A percentile compares a stretch with the other conserved stretches of the same genome.
These are phyloP conservation scores for Cutaneotrichosporon daszewskae DNA, from an alignment of 1,284 basidiomycete species.

Conservation along the genomic window DNA sequence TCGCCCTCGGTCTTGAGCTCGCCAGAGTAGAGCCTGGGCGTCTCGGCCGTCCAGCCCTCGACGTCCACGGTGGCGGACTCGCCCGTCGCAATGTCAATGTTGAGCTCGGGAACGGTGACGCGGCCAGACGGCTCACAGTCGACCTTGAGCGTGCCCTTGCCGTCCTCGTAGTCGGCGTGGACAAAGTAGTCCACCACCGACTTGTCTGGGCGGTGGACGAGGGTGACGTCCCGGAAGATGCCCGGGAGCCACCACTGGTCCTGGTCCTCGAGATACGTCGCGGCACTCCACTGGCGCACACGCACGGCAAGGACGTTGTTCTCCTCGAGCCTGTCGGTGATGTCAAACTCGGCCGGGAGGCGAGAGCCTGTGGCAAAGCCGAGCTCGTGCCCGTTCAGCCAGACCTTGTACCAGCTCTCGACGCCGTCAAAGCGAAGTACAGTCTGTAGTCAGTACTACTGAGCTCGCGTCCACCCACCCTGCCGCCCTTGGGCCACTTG, in stretches of 20 bases:
- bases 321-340: conserved; percentile 2
- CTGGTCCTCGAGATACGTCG: conserved; percentile 22
- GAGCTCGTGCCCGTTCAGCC: conserved; percentile 20
- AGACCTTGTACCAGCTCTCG: conserved; percentile 25
- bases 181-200: conserved; percentile 20
- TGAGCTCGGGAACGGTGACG: conserved; percentile 19
- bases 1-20: conserved; percentile 8
- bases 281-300: conserved; percentile 22
- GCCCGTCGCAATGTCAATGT: conserved; percentile 15
- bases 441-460: neutral
- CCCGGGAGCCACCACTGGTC: conserved; percentile 29
- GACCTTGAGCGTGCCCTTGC: conserved; percentile 18
- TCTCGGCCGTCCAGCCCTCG: conserved; percentile 24
- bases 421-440: conserved; percentile 25
- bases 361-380: conserved; percentile 18
- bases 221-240: conserved; percentile 22
- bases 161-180: conserved; percentile 17
- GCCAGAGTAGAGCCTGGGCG: conserved; percentile 14
- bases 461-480: neutral
- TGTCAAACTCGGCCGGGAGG: conserved; percentile 22
- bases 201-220: conserved; percentile 18
- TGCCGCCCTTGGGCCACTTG: conserved; percentile 6
- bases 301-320: conserved; percentile 17
- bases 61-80: conserved; percentile 2
- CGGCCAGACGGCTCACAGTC: conserved; percentile 14